Conservation (phyloP, 1,284 basidiomycete genomes). For the Puccinia hordei region DNA sequence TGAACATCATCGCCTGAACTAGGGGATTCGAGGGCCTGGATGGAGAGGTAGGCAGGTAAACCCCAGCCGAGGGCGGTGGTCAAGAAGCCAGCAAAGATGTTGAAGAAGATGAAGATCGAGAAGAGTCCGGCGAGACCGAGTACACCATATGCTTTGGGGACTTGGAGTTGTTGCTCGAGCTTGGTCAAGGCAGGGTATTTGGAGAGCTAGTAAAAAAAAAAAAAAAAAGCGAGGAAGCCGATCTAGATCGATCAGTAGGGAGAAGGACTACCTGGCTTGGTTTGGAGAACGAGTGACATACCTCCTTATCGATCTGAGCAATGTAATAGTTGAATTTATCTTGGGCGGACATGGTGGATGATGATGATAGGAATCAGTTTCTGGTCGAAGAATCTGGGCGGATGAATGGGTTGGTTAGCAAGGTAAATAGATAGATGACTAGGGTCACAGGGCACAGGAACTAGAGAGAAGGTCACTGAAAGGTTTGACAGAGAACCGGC, state of each 20-base stretch:
- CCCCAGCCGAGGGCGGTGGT: conserved; percentile 83
- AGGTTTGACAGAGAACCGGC: too few relatives aligned
- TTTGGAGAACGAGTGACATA: background rate
- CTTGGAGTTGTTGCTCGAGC: conserved; percentile 47
- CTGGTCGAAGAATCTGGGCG: background rate
- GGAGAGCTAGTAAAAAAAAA: conserved; percentile 48
- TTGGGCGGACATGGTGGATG: conserved; percentile 47
- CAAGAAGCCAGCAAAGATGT: conserved; percentile 75
- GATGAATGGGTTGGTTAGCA: background rate
- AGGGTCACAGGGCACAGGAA: too few relatives aligned
- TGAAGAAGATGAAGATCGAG: conserved; percentile 70
- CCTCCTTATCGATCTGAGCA: conserved; percentile 50
- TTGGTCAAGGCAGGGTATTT: conserved; percentile 48
- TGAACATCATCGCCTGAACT: conserved; percentile 74
- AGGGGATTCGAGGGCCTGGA: conserved; percentile 78
- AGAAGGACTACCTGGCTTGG: background rate
- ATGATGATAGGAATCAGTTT: background rate
- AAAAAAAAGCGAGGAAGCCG: background rate
- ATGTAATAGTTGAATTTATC: conserved; percentile 51
- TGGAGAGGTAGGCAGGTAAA: conserved; percentile 79
- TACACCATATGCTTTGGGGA: conserved; percentile 52
- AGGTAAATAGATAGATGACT: too few relatives aligned
- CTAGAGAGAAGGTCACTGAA: too few relatives aligned
- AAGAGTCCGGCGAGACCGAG: conserved; percentile 35
- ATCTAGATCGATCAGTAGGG: background rate